Base-by-base conservation (phyloP, 1,284 basidiomycete species). In the Moesziomyces globuligerus region DNA sequence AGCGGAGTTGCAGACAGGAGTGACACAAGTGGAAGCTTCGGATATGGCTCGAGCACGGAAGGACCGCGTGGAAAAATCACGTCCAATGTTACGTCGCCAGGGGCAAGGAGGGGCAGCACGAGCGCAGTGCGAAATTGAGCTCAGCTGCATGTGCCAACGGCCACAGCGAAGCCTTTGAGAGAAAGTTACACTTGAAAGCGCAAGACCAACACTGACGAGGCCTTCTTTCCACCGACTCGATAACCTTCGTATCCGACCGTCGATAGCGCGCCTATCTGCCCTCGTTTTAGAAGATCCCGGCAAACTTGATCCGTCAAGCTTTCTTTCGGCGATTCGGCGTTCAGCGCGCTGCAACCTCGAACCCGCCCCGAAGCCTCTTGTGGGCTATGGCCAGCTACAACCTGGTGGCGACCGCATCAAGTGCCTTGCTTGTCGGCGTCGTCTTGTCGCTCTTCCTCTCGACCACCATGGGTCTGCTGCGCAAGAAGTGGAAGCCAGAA, bases 381-480 rank as follows among this genome's bases (percentile, higher is more conserved):
- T 32, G 24, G 50, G 49, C n/a, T 46, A 37, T 47, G 26, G 32
- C 20, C 13, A 25, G 37, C 29, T 21, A 44, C 36, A n/a, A n/a
- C 18, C 40, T 43, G 3, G 20, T 48, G 32, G 13, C 53, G 23
- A 29, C 39, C 15, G 47, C 54, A 34, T 53, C 39, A 45, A 53
- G 37, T 11, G 40, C 47, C 7, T 42, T 52, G 17, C 32, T 55
- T 37, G 50, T 49, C 21, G 44, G 48, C 1, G 32, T 52, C 8
- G 18, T 64, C 25, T 25, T 52, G 9, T 53, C 56, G 28, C 20
- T 69, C 43, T 25, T 58, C 38, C 40, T 59, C 29, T 58, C 66
- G 21, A 50, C 62, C 46, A 64, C 45, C 49, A 69, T 69, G 66
- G 55, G 59, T 34, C 20, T 50, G 2, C 25, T 69, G 44, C 39